Base-by-base conservation (phyloP, 345 rosid species). In the Moringa oleifera region DNA sequence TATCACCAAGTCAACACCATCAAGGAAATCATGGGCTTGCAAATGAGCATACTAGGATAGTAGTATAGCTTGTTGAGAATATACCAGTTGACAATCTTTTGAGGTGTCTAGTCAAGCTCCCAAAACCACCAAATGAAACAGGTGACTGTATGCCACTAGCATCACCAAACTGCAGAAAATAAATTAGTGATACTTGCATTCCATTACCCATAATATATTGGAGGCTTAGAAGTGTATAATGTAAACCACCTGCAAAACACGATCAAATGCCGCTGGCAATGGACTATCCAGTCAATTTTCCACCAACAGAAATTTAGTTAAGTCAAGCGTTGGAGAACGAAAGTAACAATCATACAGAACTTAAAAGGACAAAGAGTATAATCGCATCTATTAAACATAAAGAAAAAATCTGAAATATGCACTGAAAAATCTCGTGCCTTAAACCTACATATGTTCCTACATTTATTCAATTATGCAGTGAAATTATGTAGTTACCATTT, bases 111-210 rank as follows among this genome's bases (percentile, higher is more conserved):
- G 98, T 88, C 77, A 93, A 81, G 85, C 98, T 93, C 73, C 96
- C 98, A 63, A 93, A 93, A 71, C 98, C 98, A 16, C 98, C 98
- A 64, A 93, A 93, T 37, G 97, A 93, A 68, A 93, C 98, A 61
- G 98, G 98, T 46, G 98, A 93, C 28, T 93, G 98, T 67, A 93
- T 87, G 59, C 98, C 98, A 25, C 98, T 93, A 60, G 98, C 98
- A 78, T 93, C 98, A 74, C 98, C 98, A 64, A 87, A 90, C 98
- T 93, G 84, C 77, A 75, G n/a, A 71, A 59, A 59, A 69, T 59
- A 61, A 58, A 66, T 51, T 23, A 21, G 33, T 63, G 56, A 62
- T 13, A 25, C 20, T 46, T 58, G 57, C 57, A 56, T 59, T 71
- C 61, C 17, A 31, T 47, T 64, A 47, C 24, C 50, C 52, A 59